Evolutionary conservation across 257 asterid genomes (phyloP), one percentile per base, ranked within the genome.

Genomic region (Salvia miltiorrhiza): DNA sequence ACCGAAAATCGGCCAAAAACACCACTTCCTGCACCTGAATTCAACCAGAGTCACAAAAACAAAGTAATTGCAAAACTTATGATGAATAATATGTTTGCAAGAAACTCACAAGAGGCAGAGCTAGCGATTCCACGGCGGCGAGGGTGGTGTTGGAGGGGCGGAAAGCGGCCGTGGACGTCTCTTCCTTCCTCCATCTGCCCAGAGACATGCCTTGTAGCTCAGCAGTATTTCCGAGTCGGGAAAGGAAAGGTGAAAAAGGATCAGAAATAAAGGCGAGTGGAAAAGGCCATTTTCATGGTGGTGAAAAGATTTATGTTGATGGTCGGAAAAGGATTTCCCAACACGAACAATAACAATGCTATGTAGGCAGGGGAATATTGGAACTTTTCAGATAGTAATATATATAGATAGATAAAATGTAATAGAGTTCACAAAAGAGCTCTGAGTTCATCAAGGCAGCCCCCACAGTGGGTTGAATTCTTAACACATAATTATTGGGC

Each of bases 21-120:
- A 92, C 95, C 32, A 92, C 93, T 81, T 92, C 96, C 40, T 92
- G 98, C 65, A 92, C 92, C 98, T 89, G 39, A 19, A 45, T 35
- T n/a, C 37, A 54, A 2, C 40, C 40, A n/a, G 20, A 24, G 49
- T 32, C 43, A 69, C 19, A 13, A 4, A 7, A n/a, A 30, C 19
- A 0, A 73, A 19, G 17, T 28, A 7, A 53, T 56, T 0, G 60
- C 33, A 23, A 5, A 4, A 7, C 26, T n/a, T n/a, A n/a, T n/a
- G n/a, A 69, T 54, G 79, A 33, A 37, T 44, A 72, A 16, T 2
- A 59, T 57, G n/a, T 7, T 37, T 45, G 5, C 54, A 55, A 35
- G 23, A 20, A 52, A 79, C 92, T 80, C 72, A 84, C 86, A 4
- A 78, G 76, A 60, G 86, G 89, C 26, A 84, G 23, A 12, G 83